Conservation (phyloP, 345 rosid species). For the Citrus reticulata region DNA sequence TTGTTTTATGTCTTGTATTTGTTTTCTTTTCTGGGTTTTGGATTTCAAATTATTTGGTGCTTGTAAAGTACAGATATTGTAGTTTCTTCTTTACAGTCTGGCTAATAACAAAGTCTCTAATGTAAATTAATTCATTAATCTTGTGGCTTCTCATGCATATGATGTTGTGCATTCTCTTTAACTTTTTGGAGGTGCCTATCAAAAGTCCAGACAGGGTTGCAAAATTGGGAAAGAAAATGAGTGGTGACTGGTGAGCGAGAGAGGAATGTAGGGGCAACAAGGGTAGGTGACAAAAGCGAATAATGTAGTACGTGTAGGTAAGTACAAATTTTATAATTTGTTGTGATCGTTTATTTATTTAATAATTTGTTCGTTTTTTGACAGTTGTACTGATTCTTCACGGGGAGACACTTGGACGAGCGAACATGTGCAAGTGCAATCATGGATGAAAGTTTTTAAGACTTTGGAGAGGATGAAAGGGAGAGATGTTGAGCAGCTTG, state of each 20-base stretch:
- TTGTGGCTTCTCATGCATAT: slow-evolving; percentile 14
- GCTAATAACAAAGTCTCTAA: slow-evolving; percentile 15
- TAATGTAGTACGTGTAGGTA: neutral
- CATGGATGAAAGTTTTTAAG: neutral
- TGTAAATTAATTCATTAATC: neutral
- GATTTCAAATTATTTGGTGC: slow-evolving; percentile 10
- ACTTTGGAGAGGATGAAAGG: neutral
- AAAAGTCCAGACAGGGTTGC: neutral
- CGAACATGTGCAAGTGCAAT: neutral
- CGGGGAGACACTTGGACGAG: slow-evolving; percentile 21
- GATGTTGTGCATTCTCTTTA: slow-evolving; percentile 19
- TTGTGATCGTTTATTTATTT: slow-evolving; percentile 9
- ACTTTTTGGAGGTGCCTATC: slow-evolving; percentile 1
- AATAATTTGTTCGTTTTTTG: slow-evolving; percentile 15
- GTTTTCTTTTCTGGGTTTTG: slow-evolving; percentile 21
- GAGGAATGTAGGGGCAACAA: neutral
- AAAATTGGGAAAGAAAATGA: slow-evolving; percentile 1
- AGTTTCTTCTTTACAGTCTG: slow-evolving; percentile 34
- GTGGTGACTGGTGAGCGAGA: slow-evolving; percentile 3
- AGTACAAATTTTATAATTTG: neutral
- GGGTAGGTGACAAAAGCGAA: slow-evolving; percentile 9
- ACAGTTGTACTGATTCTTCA: slow-evolving; percentile 34
- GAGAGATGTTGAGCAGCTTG: neutral
- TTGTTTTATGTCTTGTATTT: neutral
- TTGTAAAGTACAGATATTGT: slow-evolving; percentile 21